A percentile compares a stretch with the other conserved stretches of the same genome.
Conservation (phyloP, 2,329 filamentous ascomycete species). For the Apiospora kogelbergensis region DNA sequence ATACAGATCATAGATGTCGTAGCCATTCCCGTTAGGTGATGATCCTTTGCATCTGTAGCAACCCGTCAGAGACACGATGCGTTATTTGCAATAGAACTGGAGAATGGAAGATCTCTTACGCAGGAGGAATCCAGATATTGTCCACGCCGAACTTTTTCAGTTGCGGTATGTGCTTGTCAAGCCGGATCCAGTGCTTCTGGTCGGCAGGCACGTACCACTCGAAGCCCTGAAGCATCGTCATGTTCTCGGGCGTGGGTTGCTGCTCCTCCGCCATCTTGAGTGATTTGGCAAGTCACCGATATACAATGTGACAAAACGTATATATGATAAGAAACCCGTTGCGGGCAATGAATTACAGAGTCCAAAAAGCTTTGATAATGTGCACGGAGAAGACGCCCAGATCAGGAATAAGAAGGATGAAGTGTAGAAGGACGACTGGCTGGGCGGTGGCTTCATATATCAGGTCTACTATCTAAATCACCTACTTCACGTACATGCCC, state of each 20-base stretch:
- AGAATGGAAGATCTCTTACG: conserved; percentile 56
- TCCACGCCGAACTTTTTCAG: conserved; percentile 61
- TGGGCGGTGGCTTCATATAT: neutral
- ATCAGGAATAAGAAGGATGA: neutral
- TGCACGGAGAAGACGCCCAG: neutral
- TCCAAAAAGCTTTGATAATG: neutral
- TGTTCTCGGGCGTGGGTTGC: conserved; percentile 22
- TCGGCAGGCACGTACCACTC: conserved; percentile 70
- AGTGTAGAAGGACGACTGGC: neutral
- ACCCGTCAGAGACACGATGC: conserved; percentile 6
- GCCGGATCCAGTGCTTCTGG: conserved; percentile 59
- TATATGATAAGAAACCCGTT: neutral
- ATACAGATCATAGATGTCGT: conserved; percentile 69
- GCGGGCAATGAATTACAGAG: neutral
- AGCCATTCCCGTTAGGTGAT: conserved; percentile 63
- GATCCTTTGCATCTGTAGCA: conserved; percentile 55
- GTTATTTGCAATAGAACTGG: conserved; percentile 24
- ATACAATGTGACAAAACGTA: neutral
- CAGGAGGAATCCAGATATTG: conserved; percentile 68
- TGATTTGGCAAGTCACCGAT: neutral
- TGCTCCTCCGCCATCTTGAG: conserved; percentile 22
- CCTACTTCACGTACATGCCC: neutral
- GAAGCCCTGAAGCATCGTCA: conserved; percentile 57
- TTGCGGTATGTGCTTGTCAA: conserved; percentile 49
- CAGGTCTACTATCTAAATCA: neutral